Percentiles rank a stretch among this genome's conserved stretches.
Evolutionary conservation across 2,329 filamentous ascomycete species (phyloP).

Genomic region (Colletotrichum sp.): DNA sequence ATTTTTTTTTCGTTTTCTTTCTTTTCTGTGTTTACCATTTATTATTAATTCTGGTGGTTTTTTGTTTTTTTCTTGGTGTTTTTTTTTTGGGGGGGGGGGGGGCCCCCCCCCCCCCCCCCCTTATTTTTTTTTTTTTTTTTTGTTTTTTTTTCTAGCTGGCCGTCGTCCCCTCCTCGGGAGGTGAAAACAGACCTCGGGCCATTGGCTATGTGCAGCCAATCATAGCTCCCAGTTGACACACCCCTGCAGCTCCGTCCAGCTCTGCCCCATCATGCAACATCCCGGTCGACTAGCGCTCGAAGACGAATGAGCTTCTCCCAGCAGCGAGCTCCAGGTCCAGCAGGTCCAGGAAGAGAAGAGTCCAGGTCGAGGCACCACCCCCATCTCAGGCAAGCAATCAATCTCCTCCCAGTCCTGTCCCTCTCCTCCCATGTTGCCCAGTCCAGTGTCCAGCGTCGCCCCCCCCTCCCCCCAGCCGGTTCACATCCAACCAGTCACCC

Average conservation of each 20-base stretch:
- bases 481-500: conserved; percentile 4
- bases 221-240: not conserved
- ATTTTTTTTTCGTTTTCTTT: no score
- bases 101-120: no score
- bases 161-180: not conserved
- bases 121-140: not conserved
- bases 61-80: no score
- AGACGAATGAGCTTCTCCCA: conserved; percentile 16
- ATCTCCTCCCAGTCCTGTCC: not conserved
- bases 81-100: no score
- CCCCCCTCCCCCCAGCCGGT: not conserved
- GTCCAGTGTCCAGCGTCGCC: not conserved
- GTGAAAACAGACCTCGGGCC: conserved; percentile 12
- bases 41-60: no score
- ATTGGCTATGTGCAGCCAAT: not conserved
- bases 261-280: conserved; percentile 11
- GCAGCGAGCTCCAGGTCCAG: conserved; percentile 13
- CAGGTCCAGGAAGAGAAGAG: not conserved
- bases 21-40: no score
- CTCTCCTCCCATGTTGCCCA: not conserved
- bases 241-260: conserved; percentile 18
- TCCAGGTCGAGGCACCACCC: conserved; percentile 5
- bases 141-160: not conserved
- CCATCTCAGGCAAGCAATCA: conserved; percentile 15
- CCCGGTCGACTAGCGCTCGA: not conserved